A percentile compares a stretch with the other conserved stretches of the same genome.
Evolutionary conservation across 2,329 filamentous ascomycete genomes (phyloP).

Genomic region (Mollisiaceae sp.): DNA sequence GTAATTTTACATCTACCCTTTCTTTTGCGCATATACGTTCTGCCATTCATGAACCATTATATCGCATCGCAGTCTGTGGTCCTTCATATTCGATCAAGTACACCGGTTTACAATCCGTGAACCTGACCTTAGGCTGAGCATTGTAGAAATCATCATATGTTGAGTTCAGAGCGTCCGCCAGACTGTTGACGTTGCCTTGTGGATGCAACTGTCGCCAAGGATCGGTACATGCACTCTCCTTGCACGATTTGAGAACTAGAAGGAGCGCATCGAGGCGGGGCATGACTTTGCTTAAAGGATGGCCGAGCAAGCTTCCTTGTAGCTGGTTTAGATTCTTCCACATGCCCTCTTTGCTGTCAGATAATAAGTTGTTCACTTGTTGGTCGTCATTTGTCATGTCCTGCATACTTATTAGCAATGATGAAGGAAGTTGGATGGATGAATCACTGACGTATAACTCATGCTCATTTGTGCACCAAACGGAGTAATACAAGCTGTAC

Average conservation of each 20-base stretch:
- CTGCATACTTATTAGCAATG: too few species aligned
- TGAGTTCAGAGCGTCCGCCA: conserved; percentile 54
- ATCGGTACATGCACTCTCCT: conserved; percentile 54
- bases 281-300: conserved; percentile 47
- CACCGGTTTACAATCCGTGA: conserved; percentile 57
- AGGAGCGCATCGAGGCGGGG: conserved; percentile 61
- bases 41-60: too few species aligned
- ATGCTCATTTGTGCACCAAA: conserved; percentile 70
- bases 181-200: conserved; percentile 52
- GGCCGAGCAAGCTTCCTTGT: conserved; percentile 46
- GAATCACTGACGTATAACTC: conserved; percentile 56
- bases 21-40: too few species aligned
- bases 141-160: conserved; percentile 59
- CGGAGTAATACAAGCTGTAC: conserved; percentile 67
- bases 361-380: too few species aligned
- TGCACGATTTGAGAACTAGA: conserved; percentile 65
- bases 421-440: too few species aligned
- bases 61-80: not conserved
- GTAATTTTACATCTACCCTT: too few species aligned
- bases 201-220: conserved; percentile 64
- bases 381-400: too few species aligned
- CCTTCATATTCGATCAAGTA: conserved; percentile 62
- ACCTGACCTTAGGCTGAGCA: conserved; percentile 54
- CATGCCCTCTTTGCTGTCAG: too few species aligned
- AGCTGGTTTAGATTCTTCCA: conserved; percentile 46